Percentiles rank a stretch among this genome's conserved stretches.
These are phyloP conservation scores for Lasiosphaeria miniovina DNA, from an alignment of 495 filamentous ascomycete species.

Conservation along the genomic window DNA sequence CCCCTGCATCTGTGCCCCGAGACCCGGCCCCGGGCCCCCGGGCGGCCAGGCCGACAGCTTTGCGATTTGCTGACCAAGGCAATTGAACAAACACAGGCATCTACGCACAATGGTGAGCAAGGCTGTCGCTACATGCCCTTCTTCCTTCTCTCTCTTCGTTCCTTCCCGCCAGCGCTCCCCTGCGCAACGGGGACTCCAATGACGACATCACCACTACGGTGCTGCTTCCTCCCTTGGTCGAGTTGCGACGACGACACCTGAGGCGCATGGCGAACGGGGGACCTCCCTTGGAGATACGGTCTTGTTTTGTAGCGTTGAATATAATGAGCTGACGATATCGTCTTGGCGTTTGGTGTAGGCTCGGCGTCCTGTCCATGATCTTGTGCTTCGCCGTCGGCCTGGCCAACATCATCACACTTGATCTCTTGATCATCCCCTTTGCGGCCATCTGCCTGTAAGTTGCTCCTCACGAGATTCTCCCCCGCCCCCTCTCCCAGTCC, in stretches of 20 bases:
- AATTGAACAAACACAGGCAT: slow-evolving; percentile 63
- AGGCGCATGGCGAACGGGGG: not conserved
- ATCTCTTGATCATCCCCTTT: slow-evolving; percentile 70
- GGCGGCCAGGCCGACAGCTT: not conserved
- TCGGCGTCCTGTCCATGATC: slow-evolving; percentile 89
- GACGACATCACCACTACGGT: not conserved
- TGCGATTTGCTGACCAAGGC: slow-evolving; percentile 30
- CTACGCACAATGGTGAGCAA: slow-evolving; percentile 96
- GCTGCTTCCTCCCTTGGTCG: not conserved
- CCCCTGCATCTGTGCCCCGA: not conserved
- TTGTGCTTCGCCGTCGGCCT: slow-evolving; percentile 94
- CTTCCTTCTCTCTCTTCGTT: not conserved
- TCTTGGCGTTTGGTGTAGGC: slow-evolving; percentile 52
- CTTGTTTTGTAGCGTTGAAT: not conserved
- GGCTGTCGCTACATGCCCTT: not conserved
- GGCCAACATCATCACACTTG: slow-evolving; percentile 75
- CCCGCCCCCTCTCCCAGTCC: too few species aligned
- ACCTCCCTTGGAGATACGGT: not conserved
- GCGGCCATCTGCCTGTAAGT: slow-evolving; percentile 83
- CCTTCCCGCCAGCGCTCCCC: not conserved
- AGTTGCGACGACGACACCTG: not conserved
- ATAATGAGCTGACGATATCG: slow-evolving; percentile 3
- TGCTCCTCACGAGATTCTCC: not conserved
- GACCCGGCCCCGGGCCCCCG: not conserved
- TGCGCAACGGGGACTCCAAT: not conserved